phyloP scores from a whole-genome alignment of 1,139 yeast genomes.

The Kodamaea suecica region DNA sequence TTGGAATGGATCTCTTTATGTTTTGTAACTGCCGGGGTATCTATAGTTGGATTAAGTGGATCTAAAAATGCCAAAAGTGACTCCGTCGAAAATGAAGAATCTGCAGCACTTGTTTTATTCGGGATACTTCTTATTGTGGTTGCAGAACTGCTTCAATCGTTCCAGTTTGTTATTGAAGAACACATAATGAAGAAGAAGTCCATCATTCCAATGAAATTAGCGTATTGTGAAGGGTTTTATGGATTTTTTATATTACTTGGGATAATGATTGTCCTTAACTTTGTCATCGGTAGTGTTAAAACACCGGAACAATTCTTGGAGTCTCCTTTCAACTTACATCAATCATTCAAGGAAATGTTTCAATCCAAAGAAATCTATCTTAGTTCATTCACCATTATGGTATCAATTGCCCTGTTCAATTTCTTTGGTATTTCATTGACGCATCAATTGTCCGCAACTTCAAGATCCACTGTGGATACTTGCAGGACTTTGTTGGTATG shows the following conservation, averaged over 20 bases:
- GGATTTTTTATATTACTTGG: constrained; percentile 51
- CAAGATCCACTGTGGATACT: constrained; percentile 77
- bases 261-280: constrained; percentile 43
- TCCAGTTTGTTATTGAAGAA: constrained; percentile 79
- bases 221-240: constrained; percentile 72
- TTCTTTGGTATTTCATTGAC: constrained; percentile 74
- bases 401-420: constrained; percentile 70
- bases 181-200: constrained; percentile 54
- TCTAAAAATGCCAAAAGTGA: constrained; percentile 23
- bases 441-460: constrained; percentile 64
- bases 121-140: constrained; percentile 59
- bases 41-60: constrained; percentile 73
- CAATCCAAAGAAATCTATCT: constrained; percentile 38
- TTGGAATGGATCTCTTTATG: constrained; percentile 68
- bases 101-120: constrained; percentile 32
- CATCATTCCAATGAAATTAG: constrained; percentile 62
- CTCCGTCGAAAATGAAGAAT: constrained; percentile 13
- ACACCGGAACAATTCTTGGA: constrained; percentile 32
- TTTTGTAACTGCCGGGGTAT: constrained; percentile 64
- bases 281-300: constrained; percentile 36
- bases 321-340: constrained; percentile 56
- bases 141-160: constrained; percentile 67
- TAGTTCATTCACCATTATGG: constrained; percentile 64
- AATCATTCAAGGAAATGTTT: constrained; percentile 52
- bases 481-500: constrained; percentile 76